These are phyloP conservation scores for Gaultheria prostrata DNA, from an alignment of 148 eudicot species.

Conservation along the genomic window DNA sequence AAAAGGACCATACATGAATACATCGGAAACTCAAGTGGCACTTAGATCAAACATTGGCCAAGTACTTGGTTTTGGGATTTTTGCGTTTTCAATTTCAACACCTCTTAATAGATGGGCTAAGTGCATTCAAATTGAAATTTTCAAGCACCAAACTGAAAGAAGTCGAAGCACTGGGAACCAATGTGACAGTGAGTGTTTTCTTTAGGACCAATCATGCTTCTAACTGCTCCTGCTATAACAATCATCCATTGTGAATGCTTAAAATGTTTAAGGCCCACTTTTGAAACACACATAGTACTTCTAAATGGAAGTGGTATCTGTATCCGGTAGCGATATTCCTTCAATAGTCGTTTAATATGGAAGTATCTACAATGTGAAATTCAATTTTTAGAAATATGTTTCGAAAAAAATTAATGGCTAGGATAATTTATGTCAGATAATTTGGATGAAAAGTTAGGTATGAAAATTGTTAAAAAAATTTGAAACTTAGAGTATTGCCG, in stretches of 20 bases:
- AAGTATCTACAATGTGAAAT: neutral
- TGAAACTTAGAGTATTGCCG: no score
- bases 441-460: no score
- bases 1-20: no score
- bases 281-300: neutral
- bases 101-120: neutral
- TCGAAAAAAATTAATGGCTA: no score
- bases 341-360: neutral
- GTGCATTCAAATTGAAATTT: neutral
- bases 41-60: neutral
- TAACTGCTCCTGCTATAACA: neutral
- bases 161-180: neutral
- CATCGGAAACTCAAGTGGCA: neutral
- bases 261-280: neutral
- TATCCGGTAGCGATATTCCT: neutral
- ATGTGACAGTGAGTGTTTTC: neutral
- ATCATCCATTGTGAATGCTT: no score
- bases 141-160: neutral
- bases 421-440: no score
- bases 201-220: neutral
- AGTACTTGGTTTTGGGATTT: neutral
- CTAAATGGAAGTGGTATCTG: neutral
- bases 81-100: neutral
- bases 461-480: no score
- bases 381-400: neutral